Base-by-base conservation (phyloP, 2,329 filamentous ascomycete species). In the Didymella lethalis region DNA sequence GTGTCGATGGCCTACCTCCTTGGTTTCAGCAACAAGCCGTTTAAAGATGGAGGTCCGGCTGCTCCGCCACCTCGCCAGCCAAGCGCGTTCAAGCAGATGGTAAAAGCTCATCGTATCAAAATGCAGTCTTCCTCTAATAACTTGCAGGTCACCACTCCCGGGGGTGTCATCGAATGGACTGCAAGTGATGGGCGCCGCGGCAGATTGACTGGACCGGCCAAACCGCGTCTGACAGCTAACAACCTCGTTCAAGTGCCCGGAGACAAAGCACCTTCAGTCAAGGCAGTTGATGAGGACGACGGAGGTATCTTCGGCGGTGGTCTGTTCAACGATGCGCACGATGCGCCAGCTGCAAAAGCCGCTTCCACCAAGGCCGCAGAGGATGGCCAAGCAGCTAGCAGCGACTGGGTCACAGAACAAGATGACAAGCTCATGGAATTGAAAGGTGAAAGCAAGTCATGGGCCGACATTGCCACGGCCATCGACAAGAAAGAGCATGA, bases 361-460 rank as follows among this genome's bases (percentile, higher is more conserved):
- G 36, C 36, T 10, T 12, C 36, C 5, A 40, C 28, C 11, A 40
- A 48, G 20, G 23, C 0, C 8, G 45, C 32, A 28, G 16, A 48
- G 6, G 34, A 43, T 2, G 14, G 32, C 7, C 34, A 48, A 6
- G 23, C 31, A n/a, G 7, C 16, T 26, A 26, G 25, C 18, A 14
- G 45, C 20, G 31, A 14, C 45, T 58, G 56, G 64, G 79, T 77
- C 0, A 47, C 69, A 0, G 77, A 78, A 38, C 73, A 83, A 50
- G 80, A 83, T 46, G 70, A 72, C 3, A 76, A 72, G 59, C 56
- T 83, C 2, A 61, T 79, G 18, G 65, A 71, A 7, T 53, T 79
- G 64, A 79, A 78, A 59, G 64, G 68, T 67, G 3, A 65, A 67
- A 55, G 47, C 8, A 25, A 12, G 1, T 4, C 62, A 0, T 80